Base-by-base conservation (phyloP, 169 alveolate species). In the Ichthyophthirius multifiliis region DNA sequence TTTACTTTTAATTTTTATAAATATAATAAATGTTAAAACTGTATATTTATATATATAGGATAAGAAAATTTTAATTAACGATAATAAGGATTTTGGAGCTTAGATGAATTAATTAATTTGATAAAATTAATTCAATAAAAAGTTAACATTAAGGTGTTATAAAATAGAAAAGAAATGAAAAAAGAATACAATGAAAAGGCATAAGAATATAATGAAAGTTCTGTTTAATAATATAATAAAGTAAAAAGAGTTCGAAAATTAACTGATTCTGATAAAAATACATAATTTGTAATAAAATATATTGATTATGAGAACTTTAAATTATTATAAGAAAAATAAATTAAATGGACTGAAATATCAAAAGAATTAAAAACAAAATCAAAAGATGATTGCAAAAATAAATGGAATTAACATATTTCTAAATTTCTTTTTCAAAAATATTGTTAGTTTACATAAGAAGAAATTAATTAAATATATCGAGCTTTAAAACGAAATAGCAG, bases 311-410 rank as follows among this genome's bases (percentile, higher is more conserved):
- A 20, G 32, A 30, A 41, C 31, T 18, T 46, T 79, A 47, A 65
- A 55, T 34, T 15, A 4, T 3, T 62, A 32, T 43, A 71, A 62
- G 13, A 7, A 5, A 30, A 37, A 27, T 48, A 67, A 30, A 32
- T 81, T 37, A 32, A 44, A 16, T 88, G 93, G 93, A 64, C 83
- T 18, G 63, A 77, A n/a, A 76, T 88, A 15, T 39, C 84, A 15
- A 75, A 80, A 20, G 34, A 37, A 43, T 16, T 88, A 5, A 20
- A 65, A 62, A 74, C 86, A 4, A 73, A 88, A 43, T 75, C 90
- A 13, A 7, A 37, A 18, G 90, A 80, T 73, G 94, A 89, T 41
- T 74, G 87, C 47, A 65, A 55, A 23, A 75, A 78, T 18, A 47
- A 46, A 41, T 89, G 94, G 94, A 74, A 55, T 47, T 27, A 71